Evolutionary conservation across 345 rosid genomes (phyloP).

Genomic region (Erodium maritimum): DNA sequence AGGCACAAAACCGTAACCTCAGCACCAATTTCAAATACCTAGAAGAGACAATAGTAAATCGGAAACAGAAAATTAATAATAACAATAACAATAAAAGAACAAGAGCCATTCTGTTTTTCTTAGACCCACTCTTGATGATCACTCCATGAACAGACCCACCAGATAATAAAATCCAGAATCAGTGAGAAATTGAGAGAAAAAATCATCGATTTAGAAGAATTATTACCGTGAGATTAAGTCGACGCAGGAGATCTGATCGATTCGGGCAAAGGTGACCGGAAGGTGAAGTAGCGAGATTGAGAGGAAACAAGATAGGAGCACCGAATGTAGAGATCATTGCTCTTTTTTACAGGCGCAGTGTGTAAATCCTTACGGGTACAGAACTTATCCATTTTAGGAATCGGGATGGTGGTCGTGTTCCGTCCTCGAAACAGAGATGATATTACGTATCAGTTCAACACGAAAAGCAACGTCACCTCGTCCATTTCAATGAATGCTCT

Average conservation of each 20-base stretch:
- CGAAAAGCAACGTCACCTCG: too few relatives aligned
- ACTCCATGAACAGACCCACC: background rate
- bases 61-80: background rate
- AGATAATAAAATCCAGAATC: too few relatives aligned
- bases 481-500: too few relatives aligned
- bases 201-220: background rate
- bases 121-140: background rate
- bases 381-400: background rate
- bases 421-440: too few relatives aligned
- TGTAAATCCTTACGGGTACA: background rate
- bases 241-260: background rate
- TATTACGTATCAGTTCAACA: too few relatives aligned
- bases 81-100: too few relatives aligned
- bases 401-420: too few relatives aligned
- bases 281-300: background rate
- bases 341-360: too few relatives aligned
- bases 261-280: background rate
- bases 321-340: background rate
- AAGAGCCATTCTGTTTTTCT: background rate
- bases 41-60: background rate
- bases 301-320: background rate
- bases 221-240: background rate
- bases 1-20: background rate
- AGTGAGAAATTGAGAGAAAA: background rate
- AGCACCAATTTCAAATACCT: background rate